phyloP scores from a whole-genome alignment of 1,139 yeast species.

The Yamadazyma triangularis region DNA sequence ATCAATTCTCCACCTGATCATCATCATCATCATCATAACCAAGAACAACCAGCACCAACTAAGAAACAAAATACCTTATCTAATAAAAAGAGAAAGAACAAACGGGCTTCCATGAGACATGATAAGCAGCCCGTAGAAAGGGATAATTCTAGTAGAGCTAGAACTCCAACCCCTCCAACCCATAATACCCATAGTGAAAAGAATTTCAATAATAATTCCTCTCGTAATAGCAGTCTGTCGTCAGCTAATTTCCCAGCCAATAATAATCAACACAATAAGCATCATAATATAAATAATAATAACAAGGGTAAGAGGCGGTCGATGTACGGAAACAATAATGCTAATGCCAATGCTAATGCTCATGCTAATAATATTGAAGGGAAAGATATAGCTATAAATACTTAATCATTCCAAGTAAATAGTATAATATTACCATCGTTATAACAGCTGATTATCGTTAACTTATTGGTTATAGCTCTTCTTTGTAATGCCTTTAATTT shows the following conservation, averaged over 20 bases:
- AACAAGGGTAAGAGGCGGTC: conserved; percentile 14
- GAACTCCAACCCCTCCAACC: conserved; percentile 26
- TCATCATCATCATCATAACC: no score
- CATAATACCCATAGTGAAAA: conserved; percentile 11
- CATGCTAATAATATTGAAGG: conserved; percentile 3
- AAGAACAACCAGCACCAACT: no score
- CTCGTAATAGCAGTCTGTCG: no score
- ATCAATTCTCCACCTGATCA: conserved; percentile 22
- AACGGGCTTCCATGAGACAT: conserved; percentile 12
- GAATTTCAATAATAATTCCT: conserved; percentile 1
- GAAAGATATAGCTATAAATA: conserved; percentile 7
- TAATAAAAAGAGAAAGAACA: conserved; percentile 29
- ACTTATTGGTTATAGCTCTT: conserved; percentile 9
- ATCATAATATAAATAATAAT: conserved; percentile 6
- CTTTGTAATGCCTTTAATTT: conserved; percentile 1
- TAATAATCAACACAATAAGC: conserved; percentile 7
- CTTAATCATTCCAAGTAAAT: conserved; percentile 6
- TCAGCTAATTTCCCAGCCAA: no score
- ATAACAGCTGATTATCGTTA: conserved; percentile 29
- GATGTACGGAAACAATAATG: conserved; percentile 13
- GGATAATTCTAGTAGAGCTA: conserved; percentile 9
- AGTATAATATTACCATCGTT: conserved; percentile 30
- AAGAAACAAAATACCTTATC: conserved; percentile 26
- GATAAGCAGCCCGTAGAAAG: no score
- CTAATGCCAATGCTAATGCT: conserved; percentile 9